phyloP scores from a whole-genome alignment of 2,329 filamentous ascomycete genomes.

The Hortaea werneckii region DNA sequence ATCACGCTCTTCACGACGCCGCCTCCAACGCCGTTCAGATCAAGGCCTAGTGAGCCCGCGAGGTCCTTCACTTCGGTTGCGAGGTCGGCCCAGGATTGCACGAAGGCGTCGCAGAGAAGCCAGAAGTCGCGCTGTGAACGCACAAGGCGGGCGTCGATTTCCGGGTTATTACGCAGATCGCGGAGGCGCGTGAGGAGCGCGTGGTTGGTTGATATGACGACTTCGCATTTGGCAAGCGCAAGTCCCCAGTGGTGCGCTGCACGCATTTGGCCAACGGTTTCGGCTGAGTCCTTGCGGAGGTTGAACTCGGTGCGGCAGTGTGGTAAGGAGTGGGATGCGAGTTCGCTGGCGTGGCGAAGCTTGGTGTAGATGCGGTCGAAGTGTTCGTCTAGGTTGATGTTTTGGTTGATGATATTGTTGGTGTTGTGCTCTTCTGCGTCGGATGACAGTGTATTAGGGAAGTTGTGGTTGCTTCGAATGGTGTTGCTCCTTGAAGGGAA shows the following conservation, averaged over 20 bases:
- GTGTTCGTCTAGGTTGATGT: slow-evolving; percentile 55
- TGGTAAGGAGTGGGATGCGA: slow-evolving; percentile 63
- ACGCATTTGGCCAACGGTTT: slow-evolving; percentile 31
- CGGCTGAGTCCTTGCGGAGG: slow-evolving; percentile 52
- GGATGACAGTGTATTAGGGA: not conserved
- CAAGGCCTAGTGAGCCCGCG: not conserved
- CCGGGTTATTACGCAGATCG: slow-evolving; percentile 75
- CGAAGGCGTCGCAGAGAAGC: slow-evolving; percentile 64
- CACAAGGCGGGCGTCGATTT: slow-evolving; percentile 40
- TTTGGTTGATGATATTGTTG: no score
- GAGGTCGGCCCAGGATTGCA: slow-evolving; percentile 59
- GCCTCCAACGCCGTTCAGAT: slow-evolving; percentile 28
- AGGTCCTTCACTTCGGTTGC: slow-evolving; percentile 49
- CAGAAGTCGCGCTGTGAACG: slow-evolving; percentile 55
- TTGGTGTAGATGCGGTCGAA: slow-evolving; percentile 78
- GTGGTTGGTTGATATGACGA: slow-evolving; percentile 63
- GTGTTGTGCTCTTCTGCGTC: slow-evolving; percentile 45
- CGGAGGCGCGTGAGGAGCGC: slow-evolving; percentile 63
- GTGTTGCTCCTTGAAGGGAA: slow-evolving; percentile 35
- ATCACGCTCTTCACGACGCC: slow-evolving; percentile 64
- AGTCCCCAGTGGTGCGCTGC: slow-evolving; percentile 53
- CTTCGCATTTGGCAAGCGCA: slow-evolving; percentile 61
- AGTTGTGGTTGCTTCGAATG: slow-evolving; percentile 40
- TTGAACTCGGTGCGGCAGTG: slow-evolving; percentile 57
- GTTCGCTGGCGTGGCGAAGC: slow-evolving; percentile 61